phyloP scores from a whole-genome alignment of 495 filamentous ascomycete species.

The Tricharina praecox region DNA sequence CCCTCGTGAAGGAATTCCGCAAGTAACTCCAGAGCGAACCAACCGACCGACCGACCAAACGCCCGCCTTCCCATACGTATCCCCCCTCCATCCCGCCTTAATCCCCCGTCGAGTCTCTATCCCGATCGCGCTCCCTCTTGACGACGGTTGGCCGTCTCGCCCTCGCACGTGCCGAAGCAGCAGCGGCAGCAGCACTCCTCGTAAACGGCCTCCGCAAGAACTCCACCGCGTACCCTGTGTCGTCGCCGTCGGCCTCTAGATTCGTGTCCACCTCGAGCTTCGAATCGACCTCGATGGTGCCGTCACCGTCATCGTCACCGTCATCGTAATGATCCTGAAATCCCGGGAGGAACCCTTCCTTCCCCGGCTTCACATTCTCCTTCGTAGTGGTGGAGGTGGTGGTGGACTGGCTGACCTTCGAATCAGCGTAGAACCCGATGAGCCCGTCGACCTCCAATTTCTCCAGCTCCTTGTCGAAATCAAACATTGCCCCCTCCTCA shows the following conservation, averaged over 20 bases:
- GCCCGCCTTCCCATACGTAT: no score
- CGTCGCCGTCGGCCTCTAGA: slow-evolving; percentile 6
- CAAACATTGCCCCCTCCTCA: not conserved
- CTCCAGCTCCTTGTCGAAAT: not conserved
- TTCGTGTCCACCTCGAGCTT: slow-evolving; percentile 3
- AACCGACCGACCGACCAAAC: no score
- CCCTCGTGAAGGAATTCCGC: no score
- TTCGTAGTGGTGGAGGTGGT: no score
- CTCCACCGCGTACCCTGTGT: slow-evolving; percentile 5
- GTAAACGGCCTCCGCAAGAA: slow-evolving; percentile 9
- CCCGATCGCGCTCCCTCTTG: not conserved
- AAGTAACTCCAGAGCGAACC: no score
- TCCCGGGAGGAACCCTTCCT: not conserved
- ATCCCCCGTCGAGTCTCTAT: no score
- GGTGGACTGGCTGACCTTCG: no score
- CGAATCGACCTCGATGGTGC: not conserved
- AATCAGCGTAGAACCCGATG: no score
- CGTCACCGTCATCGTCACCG: not conserved
- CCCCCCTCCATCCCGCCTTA: no score
- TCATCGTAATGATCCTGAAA: not conserved
- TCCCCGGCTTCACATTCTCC: not conserved
- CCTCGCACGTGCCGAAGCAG: slow-evolving; percentile 5
- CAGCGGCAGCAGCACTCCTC: slow-evolving; percentile 14
- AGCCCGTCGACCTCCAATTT: not conserved
- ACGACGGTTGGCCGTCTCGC: not conserved